Percentiles rank a stretch among this genome's conserved stretches.
These are phyloP conservation scores for Tremellales sp. DNA, from an alignment of 1,284 basidiomycete genomes.

Conservation along the genomic window DNA sequence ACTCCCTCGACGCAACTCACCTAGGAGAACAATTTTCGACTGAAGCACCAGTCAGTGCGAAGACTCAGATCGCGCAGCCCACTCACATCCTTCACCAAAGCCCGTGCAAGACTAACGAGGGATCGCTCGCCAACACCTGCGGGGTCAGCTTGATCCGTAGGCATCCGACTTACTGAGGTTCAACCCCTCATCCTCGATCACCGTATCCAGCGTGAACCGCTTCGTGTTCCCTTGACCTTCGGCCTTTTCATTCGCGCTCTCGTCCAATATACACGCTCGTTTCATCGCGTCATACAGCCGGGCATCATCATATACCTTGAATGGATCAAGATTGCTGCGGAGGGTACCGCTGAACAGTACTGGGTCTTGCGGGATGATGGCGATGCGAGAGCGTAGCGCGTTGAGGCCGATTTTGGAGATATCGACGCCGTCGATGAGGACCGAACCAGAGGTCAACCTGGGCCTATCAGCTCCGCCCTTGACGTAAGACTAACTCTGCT, in stretches of 20 bases:
- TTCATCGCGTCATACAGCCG: slow-evolving; percentile 72
- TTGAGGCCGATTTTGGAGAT: slow-evolving; percentile 49
- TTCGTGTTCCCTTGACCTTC: background rate
- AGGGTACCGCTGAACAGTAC: slow-evolving; percentile 55
- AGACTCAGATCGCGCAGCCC: background rate
- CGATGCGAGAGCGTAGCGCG: slow-evolving; percentile 40
- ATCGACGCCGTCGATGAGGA: slow-evolving; percentile 53
- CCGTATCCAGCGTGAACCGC: slow-evolving; percentile 56
- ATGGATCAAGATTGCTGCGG: slow-evolving; percentile 63
- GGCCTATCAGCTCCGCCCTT: slow-evolving; percentile 3
- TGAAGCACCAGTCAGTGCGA: slow-evolving; percentile 18
- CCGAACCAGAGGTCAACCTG: slow-evolving; percentile 41
- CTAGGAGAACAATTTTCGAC: slow-evolving; percentile 28
- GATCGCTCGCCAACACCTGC: slow-evolving; percentile 58
- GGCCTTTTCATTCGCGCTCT: background rate
- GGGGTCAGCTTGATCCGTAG: background rate
- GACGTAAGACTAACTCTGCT: slow-evolving; percentile 33
- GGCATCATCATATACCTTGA: slow-evolving; percentile 66
- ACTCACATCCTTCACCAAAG: slow-evolving; percentile 56
- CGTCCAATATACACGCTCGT: slow-evolving; percentile 62
- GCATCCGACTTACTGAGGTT: slow-evolving; percentile 52
- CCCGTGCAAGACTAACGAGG: slow-evolving; percentile 63
- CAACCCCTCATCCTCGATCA: slow-evolving; percentile 61
- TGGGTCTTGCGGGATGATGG: slow-evolving; percentile 60
- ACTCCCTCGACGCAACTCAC: slow-evolving; percentile 7